These are phyloP conservation scores for Apiotrichum laibachii DNA, from an alignment of 1,284 basidiomycete genomes.

Conservation along the genomic window DNA sequence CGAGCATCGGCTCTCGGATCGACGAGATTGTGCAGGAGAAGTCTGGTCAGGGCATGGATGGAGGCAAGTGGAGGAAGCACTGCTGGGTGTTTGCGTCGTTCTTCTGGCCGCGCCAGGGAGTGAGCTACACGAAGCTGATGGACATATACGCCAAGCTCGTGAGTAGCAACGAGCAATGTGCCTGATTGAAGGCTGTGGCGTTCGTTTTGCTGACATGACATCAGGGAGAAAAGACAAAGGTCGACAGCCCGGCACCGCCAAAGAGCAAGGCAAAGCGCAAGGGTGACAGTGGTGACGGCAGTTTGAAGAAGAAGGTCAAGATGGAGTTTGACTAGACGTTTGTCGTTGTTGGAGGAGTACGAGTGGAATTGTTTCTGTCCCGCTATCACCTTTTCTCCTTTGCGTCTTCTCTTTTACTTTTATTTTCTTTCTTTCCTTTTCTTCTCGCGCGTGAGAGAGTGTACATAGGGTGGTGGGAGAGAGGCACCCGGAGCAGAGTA, in stretches of 20 bases:
- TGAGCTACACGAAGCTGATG: conserved; percentile 83
- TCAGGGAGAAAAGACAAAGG: conserved; percentile 7
- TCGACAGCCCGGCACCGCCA: conserved; percentile 18
- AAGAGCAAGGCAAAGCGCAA: conserved; percentile 31
- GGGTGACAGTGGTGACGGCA: conserved; percentile 26
- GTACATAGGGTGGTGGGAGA: too few relatives aligned
- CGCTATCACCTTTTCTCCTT: too few relatives aligned
- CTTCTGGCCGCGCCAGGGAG: conserved; percentile 92
- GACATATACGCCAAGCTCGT: conserved; percentile 93
- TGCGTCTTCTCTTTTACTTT: neutral
- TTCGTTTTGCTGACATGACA: neutral
- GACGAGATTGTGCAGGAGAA: conserved; percentile 77
- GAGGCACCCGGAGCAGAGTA: neutral
- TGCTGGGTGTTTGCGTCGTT: conserved; percentile 95
- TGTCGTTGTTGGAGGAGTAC: too few relatives aligned
- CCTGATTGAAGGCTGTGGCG: too few relatives aligned
- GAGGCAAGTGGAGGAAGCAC: conserved; percentile 84
- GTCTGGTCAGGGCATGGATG: conserved; percentile 70
- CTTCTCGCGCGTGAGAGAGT: neutral
- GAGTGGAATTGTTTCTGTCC: too few relatives aligned
- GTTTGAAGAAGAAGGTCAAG: conserved; percentile 37
- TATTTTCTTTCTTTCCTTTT: neutral
- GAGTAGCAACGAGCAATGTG: conserved; percentile 32
- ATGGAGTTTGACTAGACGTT: conserved; percentile 18
- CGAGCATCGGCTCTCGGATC: conserved; percentile 89